A percentile compares a stretch with the other conserved stretches of the same genome.
These are phyloP conservation scores for Marasmius fiardii DNA, from an alignment of 1,284 basidiomycete genomes.

Conservation along the genomic window DNA sequence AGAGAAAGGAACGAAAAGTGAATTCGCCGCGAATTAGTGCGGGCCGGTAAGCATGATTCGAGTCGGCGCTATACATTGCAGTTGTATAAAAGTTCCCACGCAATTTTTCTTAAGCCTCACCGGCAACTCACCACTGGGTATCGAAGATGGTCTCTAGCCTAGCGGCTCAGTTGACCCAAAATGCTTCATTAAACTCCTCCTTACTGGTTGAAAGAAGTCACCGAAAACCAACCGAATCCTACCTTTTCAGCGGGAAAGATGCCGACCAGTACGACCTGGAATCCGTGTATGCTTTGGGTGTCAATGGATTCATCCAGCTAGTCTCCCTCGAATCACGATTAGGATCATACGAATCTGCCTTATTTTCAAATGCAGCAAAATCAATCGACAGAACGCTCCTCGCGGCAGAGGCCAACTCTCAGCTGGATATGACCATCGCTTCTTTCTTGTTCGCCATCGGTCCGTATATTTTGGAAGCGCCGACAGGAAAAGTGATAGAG, in stretches of 20 bases:
- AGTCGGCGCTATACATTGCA: too few relatives aligned
- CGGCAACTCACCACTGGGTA: not conserved
- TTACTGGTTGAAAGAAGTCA: conserved; percentile 70
- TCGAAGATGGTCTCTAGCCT: conserved; percentile 69
- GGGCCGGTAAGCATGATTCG: too few relatives aligned
- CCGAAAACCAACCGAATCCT: conserved; percentile 62
- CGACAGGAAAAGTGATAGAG: conserved; percentile 87
- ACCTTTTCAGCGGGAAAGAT: conserved; percentile 84
- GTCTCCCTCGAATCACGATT: conserved; percentile 61
- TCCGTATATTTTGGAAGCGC: conserved; percentile 78
- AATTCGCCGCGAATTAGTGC: too few relatives aligned
- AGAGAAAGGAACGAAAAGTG: too few relatives aligned
- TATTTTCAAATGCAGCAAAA: conserved; percentile 86
- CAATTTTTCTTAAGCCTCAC: not conserved
- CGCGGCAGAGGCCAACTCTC: conserved; percentile 57
- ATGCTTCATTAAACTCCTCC: conserved; percentile 77
- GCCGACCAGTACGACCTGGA: conserved; percentile 85
- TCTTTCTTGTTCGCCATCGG: conserved; percentile 73
- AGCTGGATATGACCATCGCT: conserved; percentile 60
- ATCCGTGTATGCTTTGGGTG: conserved; percentile 80
- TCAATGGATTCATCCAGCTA: conserved; percentile 82
- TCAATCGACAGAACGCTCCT: conserved; percentile 82
- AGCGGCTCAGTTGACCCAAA: conserved; percentile 79
- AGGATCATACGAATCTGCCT: conserved; percentile 63
- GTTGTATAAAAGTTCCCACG: not conserved